phyloP scores from a whole-genome alignment of 495 filamentous ascomycete species.

The Penicillium parvum region DNA sequence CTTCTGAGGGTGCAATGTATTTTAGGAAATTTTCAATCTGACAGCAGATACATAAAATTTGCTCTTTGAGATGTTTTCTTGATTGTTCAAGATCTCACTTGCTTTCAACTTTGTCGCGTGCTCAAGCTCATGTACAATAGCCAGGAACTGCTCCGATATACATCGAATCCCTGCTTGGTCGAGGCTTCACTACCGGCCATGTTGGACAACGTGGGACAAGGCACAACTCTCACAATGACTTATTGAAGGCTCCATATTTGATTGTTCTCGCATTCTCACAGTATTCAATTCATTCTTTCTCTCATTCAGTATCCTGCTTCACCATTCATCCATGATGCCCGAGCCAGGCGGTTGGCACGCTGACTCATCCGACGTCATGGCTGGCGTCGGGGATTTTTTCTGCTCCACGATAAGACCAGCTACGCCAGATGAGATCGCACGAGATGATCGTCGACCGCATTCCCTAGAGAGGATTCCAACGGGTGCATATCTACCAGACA shows the following conservation, averaged over 20 bases:
- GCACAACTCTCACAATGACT: background rate
- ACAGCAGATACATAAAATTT: too few relatives aligned
- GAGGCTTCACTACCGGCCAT: background rate
- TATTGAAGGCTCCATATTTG: too few relatives aligned
- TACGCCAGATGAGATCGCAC: constrained; percentile 4
- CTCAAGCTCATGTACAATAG: too few relatives aligned
- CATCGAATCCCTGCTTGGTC: too few relatives aligned
- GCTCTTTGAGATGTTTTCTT: too few relatives aligned
- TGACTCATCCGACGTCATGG: constrained; percentile 34
- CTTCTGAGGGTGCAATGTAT: too few relatives aligned
- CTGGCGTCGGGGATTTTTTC: constrained; percentile 4
- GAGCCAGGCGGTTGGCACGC: constrained; percentile 8
- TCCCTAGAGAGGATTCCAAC: constrained; percentile 1
- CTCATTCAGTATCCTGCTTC: background rate
- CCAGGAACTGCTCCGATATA: too few relatives aligned
- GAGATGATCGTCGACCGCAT: constrained; percentile 14
- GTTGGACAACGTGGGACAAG: background rate
- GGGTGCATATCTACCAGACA: background rate
- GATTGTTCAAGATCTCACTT: too few relatives aligned
- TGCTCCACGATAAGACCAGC: constrained; percentile 4
- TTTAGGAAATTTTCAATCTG: too few relatives aligned
- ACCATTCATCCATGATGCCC: background rate
- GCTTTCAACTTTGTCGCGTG: too few relatives aligned
- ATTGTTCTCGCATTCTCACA: too few relatives aligned
- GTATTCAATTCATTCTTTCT: too few relatives aligned